Evolutionary conservation across 108 stramenopile genomes (phyloP), one percentile per base, ranked within the genome.

Genomic region (Cyclotella choctawhatcheeana): DNA sequence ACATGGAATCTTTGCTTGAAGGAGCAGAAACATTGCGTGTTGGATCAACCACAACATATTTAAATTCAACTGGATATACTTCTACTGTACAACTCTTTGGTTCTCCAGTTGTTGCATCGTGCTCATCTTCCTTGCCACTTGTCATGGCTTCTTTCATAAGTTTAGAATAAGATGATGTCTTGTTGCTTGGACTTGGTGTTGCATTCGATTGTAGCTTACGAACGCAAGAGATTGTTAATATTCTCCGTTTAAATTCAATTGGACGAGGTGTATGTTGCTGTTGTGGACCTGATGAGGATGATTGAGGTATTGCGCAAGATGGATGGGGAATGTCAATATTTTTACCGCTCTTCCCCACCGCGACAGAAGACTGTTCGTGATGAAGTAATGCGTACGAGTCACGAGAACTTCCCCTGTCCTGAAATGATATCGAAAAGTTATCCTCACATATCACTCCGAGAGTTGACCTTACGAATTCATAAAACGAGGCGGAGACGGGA

Each of bases 371-470:
- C 56, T 72, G 64, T 59, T 76, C 67, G 6, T 76, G 76, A 45
- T 54, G 67, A 33, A 65, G n/a, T n/a, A n/a, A n/a, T n/a, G n/a
- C n/a, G n/a, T n/a, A 20, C 53, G 71, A 85, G 20, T 66, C 50
- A 16, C 45, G 45, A 37, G 59, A 35, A 17, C 14, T 27, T 26
- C 29, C 22, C 20, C 35, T 24, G 14, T 85, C 72, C 52, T 88
- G 92, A 52, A 86, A 89, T 5, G 85, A 81, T 50, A 89, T 73
- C 6, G 77, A 61, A 44, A 62, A 65, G 10, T 82, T 86, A 62
- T 93, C 88, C n/a, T 83, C 76, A 48, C 88, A 89, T 44, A 84
- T 24, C 27, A 93, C 88, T 18, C 92, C 92, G 37, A 82, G 86
- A 12, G 68, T 62, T 10, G 69, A 59, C 44, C 92, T 74, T 10